phyloP scores from a whole-genome alignment of 1,139 yeast genomes.

The Lodderomyces orthopsilosis region DNA sequence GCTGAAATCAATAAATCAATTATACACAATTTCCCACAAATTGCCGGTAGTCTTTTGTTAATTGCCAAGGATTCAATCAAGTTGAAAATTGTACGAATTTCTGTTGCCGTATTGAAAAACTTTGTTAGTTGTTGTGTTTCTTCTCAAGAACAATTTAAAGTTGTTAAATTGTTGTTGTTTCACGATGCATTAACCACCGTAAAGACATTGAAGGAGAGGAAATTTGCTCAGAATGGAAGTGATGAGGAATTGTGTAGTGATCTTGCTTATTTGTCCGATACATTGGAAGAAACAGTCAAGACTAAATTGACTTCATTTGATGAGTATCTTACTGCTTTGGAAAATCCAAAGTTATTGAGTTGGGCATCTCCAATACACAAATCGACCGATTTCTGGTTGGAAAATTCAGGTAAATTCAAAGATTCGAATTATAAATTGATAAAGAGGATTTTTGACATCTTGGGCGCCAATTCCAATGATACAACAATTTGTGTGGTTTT shows the following conservation, averaged over 20 bases:
- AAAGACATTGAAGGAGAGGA: slow-evolving; percentile 72
- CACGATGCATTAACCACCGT: slow-evolving; percentile 73
- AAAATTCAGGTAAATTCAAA: slow-evolving; percentile 73
- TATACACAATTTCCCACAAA: slow-evolving; percentile 57
- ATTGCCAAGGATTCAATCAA: slow-evolving; percentile 76
- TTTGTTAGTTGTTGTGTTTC: slow-evolving; percentile 39
- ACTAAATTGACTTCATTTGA: slow-evolving; percentile 83
- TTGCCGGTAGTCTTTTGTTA: slow-evolving; percentile 49
- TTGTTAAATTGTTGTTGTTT: slow-evolving; percentile 69
- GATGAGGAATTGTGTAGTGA: slow-evolving; percentile 88
- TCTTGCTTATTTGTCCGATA: slow-evolving; percentile 54
- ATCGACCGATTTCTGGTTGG: slow-evolving; percentile 85
- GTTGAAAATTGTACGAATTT: slow-evolving; percentile 83
- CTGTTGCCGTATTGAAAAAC: slow-evolving; percentile 71
- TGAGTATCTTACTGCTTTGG: slow-evolving; percentile 84
- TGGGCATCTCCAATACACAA: slow-evolving; percentile 93
- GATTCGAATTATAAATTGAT: slow-evolving; percentile 73
- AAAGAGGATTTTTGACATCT: slow-evolving; percentile 46
- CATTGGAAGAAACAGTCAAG: slow-evolving; percentile 68
- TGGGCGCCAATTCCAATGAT: slow-evolving; percentile 22
- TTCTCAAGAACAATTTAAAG: slow-evolving; percentile 37
- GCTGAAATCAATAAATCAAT: slow-evolving; percentile 51
- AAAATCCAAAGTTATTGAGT: slow-evolving; percentile 67
- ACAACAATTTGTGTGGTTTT: slow-evolving; percentile 37
- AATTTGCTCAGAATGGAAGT: slow-evolving; percentile 66